phyloP scores from a whole-genome alignment of 345 rosid species.

The Dipteronia dyeriana region DNA sequence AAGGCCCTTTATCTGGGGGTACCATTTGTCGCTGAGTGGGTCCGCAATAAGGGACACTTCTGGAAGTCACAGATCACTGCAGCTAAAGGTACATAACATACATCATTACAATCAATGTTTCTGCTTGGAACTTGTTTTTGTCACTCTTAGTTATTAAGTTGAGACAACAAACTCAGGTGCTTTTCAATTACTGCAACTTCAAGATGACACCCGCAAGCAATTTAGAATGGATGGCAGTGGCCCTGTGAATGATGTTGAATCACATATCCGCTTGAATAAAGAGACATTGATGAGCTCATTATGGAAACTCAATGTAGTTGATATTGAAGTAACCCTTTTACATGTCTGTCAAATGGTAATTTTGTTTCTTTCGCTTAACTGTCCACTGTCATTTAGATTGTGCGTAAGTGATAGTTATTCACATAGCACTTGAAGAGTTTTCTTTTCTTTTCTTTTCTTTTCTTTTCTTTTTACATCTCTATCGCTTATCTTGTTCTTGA shows the following conservation, averaged over 20 bases:
- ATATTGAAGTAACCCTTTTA: conserved; percentile 72
- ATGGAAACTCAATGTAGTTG: conserved; percentile 93
- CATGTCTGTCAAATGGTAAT: conserved; percentile 89
- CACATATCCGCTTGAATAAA: conserved; percentile 68
- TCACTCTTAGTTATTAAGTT: not conserved
- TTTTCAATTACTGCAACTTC: conserved; percentile 85
- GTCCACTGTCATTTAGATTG: too few species aligned
- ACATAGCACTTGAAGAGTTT: not conserved
- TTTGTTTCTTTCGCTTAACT: conserved; percentile 9
- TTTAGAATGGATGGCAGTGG: conserved; percentile 60
- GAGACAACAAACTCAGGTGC: conserved; percentile 57
- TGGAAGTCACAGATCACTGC: conserved; percentile 80
- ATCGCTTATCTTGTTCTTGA: not conserved
- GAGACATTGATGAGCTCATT: conserved; percentile 76
- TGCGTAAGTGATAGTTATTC: not conserved
- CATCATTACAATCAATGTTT: not conserved
- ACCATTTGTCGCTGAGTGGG: conserved; percentile 73
- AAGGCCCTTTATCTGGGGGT: conserved; percentile 69
- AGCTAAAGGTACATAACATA: conserved; percentile 53
- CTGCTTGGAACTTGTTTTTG: not conserved
- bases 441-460: too few species aligned
- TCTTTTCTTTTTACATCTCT: too few species aligned
- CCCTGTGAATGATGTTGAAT: conserved; percentile 64
- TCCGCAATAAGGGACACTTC: conserved; percentile 67
- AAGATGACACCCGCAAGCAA: conserved; percentile 69